Conservation (phyloP, 805 yeast species). For the Cyberlindnera mycetangii region DNA sequence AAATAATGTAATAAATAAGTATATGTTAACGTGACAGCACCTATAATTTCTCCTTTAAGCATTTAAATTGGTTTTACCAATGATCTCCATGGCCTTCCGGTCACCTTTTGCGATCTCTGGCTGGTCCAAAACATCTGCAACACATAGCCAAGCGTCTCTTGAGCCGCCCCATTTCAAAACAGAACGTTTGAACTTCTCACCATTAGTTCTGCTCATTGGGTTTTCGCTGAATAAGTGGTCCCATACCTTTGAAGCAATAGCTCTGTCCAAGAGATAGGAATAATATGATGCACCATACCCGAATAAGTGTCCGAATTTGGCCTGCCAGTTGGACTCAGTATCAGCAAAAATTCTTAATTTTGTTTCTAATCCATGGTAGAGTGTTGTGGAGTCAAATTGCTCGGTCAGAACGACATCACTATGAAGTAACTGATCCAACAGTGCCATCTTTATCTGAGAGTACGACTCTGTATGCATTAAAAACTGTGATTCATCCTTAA, state of each 20-base stretch:
- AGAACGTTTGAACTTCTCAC: slow-evolving; percentile 65
- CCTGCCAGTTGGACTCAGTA: slow-evolving; percentile 80
- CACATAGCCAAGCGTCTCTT: slow-evolving; percentile 80
- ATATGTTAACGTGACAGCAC: no score
- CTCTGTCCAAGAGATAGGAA: slow-evolving; percentile 87
- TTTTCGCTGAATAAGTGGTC: slow-evolving; percentile 61
- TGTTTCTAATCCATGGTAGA: slow-evolving; percentile 66
- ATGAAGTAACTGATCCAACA: slow-evolving; percentile 81
- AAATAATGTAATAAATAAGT: not conserved
- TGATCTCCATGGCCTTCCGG: slow-evolving; percentile 59
- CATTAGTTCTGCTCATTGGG: slow-evolving; percentile 72
- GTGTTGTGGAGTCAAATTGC: slow-evolving; percentile 52
- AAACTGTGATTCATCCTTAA: slow-evolving; percentile 48
- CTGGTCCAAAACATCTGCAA: slow-evolving; percentile 73
- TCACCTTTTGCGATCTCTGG: slow-evolving; percentile 65
- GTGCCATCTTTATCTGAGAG: slow-evolving; percentile 87
- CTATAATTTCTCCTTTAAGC: slow-evolving; percentile 2
- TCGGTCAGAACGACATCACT: slow-evolving; percentile 33
- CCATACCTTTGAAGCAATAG: slow-evolving; percentile 88
- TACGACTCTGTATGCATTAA: slow-evolving; percentile 71
- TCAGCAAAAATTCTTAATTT: slow-evolving; percentile 64
- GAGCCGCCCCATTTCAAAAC: slow-evolving; percentile 94
- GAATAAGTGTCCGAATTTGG: slow-evolving; percentile 87
- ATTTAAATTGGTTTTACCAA: slow-evolving; percentile 35
- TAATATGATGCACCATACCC: slow-evolving; percentile 95